Evolutionary conservation across 306 rosid species (phyloP).

Genomic region (Castanea crenata): DNA sequence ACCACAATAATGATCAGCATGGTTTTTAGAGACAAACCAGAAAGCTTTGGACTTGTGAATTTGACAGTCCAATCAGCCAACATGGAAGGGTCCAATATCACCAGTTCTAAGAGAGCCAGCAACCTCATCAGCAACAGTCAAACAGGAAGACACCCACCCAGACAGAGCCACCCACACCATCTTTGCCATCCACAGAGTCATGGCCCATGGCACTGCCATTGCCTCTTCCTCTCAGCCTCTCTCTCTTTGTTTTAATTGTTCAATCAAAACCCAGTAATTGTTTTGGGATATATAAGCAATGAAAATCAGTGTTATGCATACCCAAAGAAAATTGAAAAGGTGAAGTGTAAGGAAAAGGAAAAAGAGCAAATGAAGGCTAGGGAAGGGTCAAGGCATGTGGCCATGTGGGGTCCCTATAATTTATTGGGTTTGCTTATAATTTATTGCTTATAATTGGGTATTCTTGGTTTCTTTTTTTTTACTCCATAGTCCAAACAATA

Average conservation of each 20-base stretch:
- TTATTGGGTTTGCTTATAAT: neutral
- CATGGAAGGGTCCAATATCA: constrained; percentile 83
- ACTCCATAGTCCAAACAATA: neutral
- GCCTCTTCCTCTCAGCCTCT: neutral
- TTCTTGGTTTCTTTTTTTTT: neutral
- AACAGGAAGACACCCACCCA: constrained; percentile 82
- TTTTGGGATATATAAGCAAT: neutral
- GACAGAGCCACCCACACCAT: constrained; percentile 74
- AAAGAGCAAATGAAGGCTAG: neutral
- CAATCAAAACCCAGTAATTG: constrained; percentile 12
- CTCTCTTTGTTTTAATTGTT: neutral
- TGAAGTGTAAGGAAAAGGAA: neutral
- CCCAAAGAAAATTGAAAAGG: neutral
- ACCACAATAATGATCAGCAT: neutral
- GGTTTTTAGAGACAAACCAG: constrained; percentile 17
- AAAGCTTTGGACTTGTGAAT: constrained; percentile 19
- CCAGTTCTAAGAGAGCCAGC: constrained; percentile 83
- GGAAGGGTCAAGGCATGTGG: too few relatives aligned
- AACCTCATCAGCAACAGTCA: constrained; percentile 80
- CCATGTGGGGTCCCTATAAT: neutral
- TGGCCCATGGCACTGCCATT: constrained; percentile 71
- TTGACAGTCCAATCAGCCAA: constrained; percentile 47
- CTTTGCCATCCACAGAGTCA: constrained; percentile 62
- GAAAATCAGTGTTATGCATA: neutral
- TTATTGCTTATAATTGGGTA: neutral